A percentile compares a stretch with the other conserved stretches of the same genome.
Evolutionary conservation across 202 grass and related monocot genomes (phyloP).

Genomic region (Bolboschoenoplectus hybrid): DNA sequence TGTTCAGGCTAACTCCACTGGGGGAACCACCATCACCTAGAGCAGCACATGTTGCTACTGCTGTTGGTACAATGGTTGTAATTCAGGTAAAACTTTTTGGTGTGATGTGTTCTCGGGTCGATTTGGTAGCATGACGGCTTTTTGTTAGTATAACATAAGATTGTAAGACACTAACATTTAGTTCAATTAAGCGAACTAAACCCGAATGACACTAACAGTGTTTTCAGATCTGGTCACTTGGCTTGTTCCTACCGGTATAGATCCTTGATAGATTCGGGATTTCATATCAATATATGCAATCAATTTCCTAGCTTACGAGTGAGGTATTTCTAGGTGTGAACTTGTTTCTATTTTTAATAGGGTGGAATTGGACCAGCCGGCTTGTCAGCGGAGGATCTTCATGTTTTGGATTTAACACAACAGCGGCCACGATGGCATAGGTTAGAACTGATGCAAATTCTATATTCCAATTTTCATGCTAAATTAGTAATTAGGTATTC

Average conservation of each 20-base stretch:
- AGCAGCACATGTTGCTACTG: slow-evolving; percentile 98
- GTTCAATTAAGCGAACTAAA: slow-evolving; percentile 11
- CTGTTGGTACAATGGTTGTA: slow-evolving; percentile 99
- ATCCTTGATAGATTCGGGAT: background rate
- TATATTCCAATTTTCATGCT: slow-evolving; percentile 38
- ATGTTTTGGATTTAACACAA: slow-evolving; percentile 99
- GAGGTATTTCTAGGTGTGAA: background rate
- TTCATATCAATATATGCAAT: background rate
- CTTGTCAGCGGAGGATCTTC: slow-evolving; percentile 99
- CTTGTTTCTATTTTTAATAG: slow-evolving; percentile 44
- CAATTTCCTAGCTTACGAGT: background rate
- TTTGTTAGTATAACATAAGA: background rate
- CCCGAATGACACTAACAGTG: background rate
- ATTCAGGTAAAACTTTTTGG: slow-evolving; percentile 72
- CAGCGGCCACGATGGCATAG: slow-evolving; percentile 94
- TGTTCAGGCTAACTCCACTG: slow-evolving; percentile 82
- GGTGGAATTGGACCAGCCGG: slow-evolving; percentile 98
- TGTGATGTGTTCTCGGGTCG: background rate
- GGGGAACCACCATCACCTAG: slow-evolving; percentile 97
- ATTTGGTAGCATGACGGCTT: background rate
- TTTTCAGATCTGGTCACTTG: background rate
- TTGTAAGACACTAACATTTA: background rate
- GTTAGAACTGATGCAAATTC: slow-evolving; percentile 50
- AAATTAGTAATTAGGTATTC: slow-evolving; percentile 36
- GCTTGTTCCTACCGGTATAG: background rate